A percentile compares a stretch with the other conserved stretches of the same genome.
Evolutionary conservation across 139 green algal genomes (phyloP).

Genomic region (Tetradesmus obliquus): DNA sequence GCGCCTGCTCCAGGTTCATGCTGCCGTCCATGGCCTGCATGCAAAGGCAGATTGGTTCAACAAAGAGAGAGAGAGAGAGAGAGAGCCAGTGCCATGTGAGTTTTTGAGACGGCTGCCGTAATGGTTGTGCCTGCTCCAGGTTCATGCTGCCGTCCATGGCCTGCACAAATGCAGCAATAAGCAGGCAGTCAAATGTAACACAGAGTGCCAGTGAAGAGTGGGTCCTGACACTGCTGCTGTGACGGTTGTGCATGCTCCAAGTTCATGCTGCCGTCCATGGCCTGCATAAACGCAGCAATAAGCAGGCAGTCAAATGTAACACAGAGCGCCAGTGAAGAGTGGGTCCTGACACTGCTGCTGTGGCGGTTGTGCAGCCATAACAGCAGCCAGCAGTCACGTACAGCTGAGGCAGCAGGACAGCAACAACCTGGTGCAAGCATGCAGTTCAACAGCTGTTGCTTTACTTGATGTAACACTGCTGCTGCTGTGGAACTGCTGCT

Average conservation of each 20-base stretch:
- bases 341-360: too few relatives aligned
- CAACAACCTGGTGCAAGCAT: too few relatives aligned
- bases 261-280: conserved; percentile 77
- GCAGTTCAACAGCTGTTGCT: too few relatives aligned
- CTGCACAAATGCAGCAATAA: conserved; percentile 41
- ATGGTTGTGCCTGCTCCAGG: conserved; percentile 65
- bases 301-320: too few relatives aligned
- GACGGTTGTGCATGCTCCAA: conserved; percentile 67
- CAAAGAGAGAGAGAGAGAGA: too few relatives aligned
- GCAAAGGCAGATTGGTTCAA: neutral
- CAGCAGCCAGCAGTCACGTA: too few relatives aligned
- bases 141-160: conserved; percentile 79
- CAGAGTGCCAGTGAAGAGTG: too few relatives aligned
- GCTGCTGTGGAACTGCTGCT: neutral
- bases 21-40: conserved; percentile 78
- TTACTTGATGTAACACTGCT: neutral
- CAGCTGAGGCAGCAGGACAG: too few relatives aligned
- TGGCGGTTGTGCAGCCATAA: conserved; percentile 44
- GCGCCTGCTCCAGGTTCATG: conserved; percentile 65
- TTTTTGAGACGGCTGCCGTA: conserved; percentile 50
- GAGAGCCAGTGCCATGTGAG: too few relatives aligned
- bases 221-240: conserved; percentile 46
- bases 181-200: neutral
- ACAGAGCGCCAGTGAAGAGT: too few relatives aligned
- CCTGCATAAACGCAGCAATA: conserved; percentile 47